phyloP scores from a whole-genome alignment of 2,329 filamentous ascomycete genomes.

The Pseudogymnoascus sp. region DNA sequence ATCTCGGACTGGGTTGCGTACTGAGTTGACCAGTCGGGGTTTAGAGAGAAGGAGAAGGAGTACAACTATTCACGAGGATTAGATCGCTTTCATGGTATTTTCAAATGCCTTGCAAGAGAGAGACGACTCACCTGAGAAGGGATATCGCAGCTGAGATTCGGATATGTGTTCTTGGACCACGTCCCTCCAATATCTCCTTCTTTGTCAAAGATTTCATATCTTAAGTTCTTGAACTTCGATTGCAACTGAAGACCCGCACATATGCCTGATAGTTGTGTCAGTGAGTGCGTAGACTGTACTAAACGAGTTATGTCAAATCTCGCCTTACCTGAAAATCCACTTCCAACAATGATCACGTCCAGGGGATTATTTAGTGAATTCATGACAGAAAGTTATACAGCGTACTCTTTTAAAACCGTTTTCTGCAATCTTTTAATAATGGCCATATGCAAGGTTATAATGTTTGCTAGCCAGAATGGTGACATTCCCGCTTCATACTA shows the following conservation, averaged over 20 bases:
- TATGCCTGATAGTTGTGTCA: not conserved
- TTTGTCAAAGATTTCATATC: slow-evolving; percentile 25
- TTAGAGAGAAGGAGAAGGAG: not conserved
- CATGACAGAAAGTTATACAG: not conserved
- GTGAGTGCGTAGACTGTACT: not conserved
- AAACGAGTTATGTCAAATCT: not conserved
- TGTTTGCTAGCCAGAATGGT: not conserved
- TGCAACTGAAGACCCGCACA: not conserved
- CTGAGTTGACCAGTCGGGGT: slow-evolving; percentile 17
- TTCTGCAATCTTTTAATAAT: not conserved
- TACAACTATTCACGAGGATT: not conserved
- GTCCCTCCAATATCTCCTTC: slow-evolving; percentile 19
- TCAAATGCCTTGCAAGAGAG: slow-evolving; percentile 26
- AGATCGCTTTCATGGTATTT: slow-evolving; percentile 16
- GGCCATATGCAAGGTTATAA: not conserved
- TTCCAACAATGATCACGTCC: not conserved
- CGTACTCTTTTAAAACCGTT: not conserved
- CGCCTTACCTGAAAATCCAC: not conserved
- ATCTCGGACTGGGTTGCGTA: slow-evolving; percentile 30
- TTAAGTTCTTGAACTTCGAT: not conserved
- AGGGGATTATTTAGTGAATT: not conserved
- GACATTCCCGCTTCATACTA: not conserved
- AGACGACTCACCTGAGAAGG: slow-evolving; percentile 23
- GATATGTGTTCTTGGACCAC: slow-evolving; percentile 25
- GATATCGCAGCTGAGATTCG: slow-evolving; percentile 21